Evolutionary conservation across 331 rosid species (phyloP).

Genomic region (Prunus yedoensis): DNA sequence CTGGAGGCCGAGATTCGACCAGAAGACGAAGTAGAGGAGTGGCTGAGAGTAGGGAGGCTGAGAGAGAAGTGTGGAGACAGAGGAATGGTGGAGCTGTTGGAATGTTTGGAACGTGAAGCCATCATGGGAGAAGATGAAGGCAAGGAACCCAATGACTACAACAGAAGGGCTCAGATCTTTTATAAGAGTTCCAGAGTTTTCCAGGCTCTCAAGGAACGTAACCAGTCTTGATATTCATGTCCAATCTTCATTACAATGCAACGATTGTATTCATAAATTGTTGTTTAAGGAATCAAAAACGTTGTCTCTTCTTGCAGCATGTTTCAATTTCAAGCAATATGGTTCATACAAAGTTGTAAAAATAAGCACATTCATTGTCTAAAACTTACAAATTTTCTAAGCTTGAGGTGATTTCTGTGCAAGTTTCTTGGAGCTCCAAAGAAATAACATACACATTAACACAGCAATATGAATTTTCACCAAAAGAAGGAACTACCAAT

Average conservation of each 20-base stretch:
- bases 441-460: neutral
- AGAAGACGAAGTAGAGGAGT: constrained; percentile 24
- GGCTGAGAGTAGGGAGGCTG: constrained; percentile 31
- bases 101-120: constrained; percentile 79
- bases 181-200: constrained; percentile 57
- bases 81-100: constrained; percentile 58
- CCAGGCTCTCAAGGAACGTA: constrained; percentile 63
- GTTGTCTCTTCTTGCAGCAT: neutral
- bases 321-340: neutral
- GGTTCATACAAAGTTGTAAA: neutral
- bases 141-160: constrained; percentile 63
- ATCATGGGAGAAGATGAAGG: constrained; percentile 89
- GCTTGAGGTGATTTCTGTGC: no score
- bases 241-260: neutral
- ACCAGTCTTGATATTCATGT: neutral
- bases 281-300: neutral
- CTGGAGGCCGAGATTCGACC: constrained; percentile 43
- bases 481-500: neutral
- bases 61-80: constrained; percentile 52
- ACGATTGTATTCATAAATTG: neutral
- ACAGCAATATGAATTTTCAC: neutral
- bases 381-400: no score
- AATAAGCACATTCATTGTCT: neutral
- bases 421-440: no score
- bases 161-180: constrained; percentile 76